These are phyloP conservation scores for Cyberlindnera veronae DNA, from an alignment of 805 yeast species.

Conservation along the genomic window DNA sequence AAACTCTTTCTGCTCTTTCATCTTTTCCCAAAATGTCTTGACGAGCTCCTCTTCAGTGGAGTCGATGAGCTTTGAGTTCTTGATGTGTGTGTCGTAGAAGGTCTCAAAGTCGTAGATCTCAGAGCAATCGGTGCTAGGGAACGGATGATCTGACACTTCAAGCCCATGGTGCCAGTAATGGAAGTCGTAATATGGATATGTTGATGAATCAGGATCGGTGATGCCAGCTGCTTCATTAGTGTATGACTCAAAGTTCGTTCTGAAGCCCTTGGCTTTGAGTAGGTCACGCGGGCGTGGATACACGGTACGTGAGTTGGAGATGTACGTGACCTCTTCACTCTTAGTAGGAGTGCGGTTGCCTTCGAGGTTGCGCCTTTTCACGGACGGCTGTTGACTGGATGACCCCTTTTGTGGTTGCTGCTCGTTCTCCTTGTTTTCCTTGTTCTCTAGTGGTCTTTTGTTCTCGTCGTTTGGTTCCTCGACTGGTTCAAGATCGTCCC, in stretches of 20 bases:
- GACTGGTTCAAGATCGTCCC: slow-evolving; percentile 3
- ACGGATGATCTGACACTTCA: slow-evolving; percentile 37
- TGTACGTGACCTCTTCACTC: slow-evolving; percentile 31
- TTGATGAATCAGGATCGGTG: slow-evolving; percentile 31
- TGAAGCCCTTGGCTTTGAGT: slow-evolving; percentile 49
- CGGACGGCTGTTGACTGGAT: too few species aligned
- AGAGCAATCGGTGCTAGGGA: slow-evolving; percentile 39
- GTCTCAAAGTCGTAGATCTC: slow-evolving; percentile 50
- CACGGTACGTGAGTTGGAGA: slow-evolving; percentile 44
- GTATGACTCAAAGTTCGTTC: slow-evolving; percentile 44
- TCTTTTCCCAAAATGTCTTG: slow-evolving; percentile 16
- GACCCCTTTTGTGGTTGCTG: background rate
- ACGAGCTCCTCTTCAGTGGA: slow-evolving; percentile 24
- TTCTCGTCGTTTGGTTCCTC: slow-evolving; percentile 14
- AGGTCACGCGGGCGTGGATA: slow-evolving; percentile 44
- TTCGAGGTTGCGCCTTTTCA: slow-evolving; percentile 1
- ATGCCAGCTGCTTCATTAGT: slow-evolving; percentile 42
- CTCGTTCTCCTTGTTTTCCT: background rate
- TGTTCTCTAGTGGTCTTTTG: slow-evolving; percentile 6
- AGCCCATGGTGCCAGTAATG: slow-evolving; percentile 41
- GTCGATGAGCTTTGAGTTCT: slow-evolving; percentile 29
- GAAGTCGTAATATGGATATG: slow-evolving; percentile 40
- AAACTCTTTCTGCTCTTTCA: slow-evolving; percentile 32
- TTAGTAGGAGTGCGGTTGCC: background rate
- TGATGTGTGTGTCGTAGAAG: slow-evolving; percentile 53